These are phyloP conservation scores for Coniochaeta prunicola DNA, from an alignment of 2,329 filamentous ascomycete species.

Conservation along the genomic window DNA sequence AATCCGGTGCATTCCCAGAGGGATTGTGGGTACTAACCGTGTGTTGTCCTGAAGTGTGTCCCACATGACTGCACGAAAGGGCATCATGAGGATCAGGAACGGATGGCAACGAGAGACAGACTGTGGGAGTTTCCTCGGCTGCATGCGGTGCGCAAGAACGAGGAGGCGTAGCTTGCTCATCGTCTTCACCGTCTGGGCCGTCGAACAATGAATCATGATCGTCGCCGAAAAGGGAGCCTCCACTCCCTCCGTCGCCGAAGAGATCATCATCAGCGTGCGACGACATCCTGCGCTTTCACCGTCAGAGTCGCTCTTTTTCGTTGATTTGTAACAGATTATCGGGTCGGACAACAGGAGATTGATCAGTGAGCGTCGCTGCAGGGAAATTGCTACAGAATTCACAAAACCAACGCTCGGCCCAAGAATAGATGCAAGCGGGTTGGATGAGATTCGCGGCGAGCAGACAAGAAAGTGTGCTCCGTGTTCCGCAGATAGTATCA, in stretches of 20 bases:
- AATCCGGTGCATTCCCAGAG: not conserved
- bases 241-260: not conserved
- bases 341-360: not conserved
- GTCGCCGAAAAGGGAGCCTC: not conserved
- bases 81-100: constrained; percentile 4
- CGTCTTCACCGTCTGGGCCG: not conserved
- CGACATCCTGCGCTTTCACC: not conserved
- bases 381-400: too few species aligned
- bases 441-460: too few species aligned
- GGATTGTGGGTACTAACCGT: constrained; percentile 3
- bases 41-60: constrained; percentile 3
- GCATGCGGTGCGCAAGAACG: not conserved
- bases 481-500: too few species aligned
- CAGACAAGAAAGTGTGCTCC: too few species aligned
- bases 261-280: not conserved
- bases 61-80: not conserved
- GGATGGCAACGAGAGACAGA: not conserved
- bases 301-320: not conserved
- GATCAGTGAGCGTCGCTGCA: not conserved
- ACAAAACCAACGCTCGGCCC: too few species aligned
- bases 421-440: too few species aligned
- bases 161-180: not conserved
- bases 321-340: not conserved
- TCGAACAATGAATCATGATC: not conserved
- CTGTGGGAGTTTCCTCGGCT: not conserved